Conservation (phyloP, 2,329 filamentous ascomycete species). For the Bipolaris gigantea region DNA sequence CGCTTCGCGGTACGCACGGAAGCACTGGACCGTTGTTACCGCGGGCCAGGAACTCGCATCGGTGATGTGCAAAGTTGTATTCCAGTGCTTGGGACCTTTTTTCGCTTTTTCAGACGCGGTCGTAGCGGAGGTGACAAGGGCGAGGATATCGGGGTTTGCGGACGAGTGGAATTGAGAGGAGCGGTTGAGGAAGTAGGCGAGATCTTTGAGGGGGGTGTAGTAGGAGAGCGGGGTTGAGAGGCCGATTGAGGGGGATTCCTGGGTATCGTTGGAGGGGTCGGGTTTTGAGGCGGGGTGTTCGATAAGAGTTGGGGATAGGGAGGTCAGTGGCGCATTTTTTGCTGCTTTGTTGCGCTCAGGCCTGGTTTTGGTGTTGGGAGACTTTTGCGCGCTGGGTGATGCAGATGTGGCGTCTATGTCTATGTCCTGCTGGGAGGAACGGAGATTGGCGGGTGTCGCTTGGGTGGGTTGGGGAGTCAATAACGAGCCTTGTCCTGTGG, state of each 20-base stretch:
- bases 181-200: slow-evolving; percentile 47
- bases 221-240: slow-evolving; percentile 48
- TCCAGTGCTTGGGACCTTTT: slow-evolving; percentile 49
- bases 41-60: slow-evolving; percentile 41
- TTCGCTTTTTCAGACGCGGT: slow-evolving; percentile 44
- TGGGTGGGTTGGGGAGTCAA: slow-evolving; percentile 47
- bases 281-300: slow-evolving; percentile 19
- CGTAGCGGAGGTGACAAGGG: slow-evolving; percentile 44
- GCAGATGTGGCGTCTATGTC: slow-evolving; percentile 6
- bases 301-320: slow-evolving; percentile 7
- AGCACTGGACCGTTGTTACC: slow-evolving; percentile 45
- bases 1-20: slow-evolving; percentile 47
- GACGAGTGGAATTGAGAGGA: slow-evolving; percentile 40
- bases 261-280: slow-evolving; percentile 10
- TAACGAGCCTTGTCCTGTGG: slow-evolving; percentile 31
- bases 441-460: slow-evolving; percentile 22
- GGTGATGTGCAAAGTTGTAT: slow-evolving; percentile 47
- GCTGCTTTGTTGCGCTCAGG: slow-evolving; percentile 16
- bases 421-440: slow-evolving; percentile 25
- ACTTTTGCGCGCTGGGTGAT: slow-evolving; percentile 1
- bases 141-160: slow-evolving; percentile 49
- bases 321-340: slow-evolving; percentile 13
- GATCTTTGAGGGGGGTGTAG: slow-evolving; percentile 49
- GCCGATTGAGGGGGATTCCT: slow-evolving; percentile 40
- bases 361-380: slow-evolving; percentile 9